phyloP scores from a whole-genome alignment of 257 asterid genomes.

The Solanum appendiculatum region DNA sequence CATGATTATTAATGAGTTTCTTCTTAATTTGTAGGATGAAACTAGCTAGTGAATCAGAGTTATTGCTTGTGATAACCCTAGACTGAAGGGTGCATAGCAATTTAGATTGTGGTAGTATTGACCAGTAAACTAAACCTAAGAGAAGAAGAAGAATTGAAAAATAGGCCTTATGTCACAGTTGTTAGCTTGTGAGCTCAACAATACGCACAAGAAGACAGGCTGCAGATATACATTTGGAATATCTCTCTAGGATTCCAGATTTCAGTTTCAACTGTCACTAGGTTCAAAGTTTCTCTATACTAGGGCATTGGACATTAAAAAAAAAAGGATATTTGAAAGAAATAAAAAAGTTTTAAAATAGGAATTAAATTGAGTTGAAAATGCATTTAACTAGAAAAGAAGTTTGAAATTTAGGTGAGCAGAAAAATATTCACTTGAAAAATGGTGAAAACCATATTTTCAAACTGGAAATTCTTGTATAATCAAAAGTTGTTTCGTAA shows the following conservation, averaged over 20 bases:
- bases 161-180: background rate
- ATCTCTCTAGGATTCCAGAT: background rate
- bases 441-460: no score
- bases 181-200: background rate
- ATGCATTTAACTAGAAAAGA: background rate
- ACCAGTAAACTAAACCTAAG: background rate
- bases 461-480: no score
- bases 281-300: background rate
- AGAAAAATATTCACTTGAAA: no score
- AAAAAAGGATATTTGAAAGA: background rate
- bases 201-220: background rate
- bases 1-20: background rate
- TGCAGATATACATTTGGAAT: background rate
- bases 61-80: background rate
- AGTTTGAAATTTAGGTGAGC: background rate
- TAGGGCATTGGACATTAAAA: background rate
- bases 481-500: background rate
- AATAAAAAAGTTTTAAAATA: background rate
- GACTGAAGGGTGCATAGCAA: background rate
- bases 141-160: background rate
- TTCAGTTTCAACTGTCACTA: background rate
- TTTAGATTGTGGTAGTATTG: background rate
- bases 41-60: background rate
- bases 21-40: background rate
- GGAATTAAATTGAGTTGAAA: background rate